A percentile compares a stretch with the other conserved stretches of the same genome.
Evolutionary conservation across 163 green algal species (phyloP).

Genomic region (Trebouxiophyceae sp.): DNA sequence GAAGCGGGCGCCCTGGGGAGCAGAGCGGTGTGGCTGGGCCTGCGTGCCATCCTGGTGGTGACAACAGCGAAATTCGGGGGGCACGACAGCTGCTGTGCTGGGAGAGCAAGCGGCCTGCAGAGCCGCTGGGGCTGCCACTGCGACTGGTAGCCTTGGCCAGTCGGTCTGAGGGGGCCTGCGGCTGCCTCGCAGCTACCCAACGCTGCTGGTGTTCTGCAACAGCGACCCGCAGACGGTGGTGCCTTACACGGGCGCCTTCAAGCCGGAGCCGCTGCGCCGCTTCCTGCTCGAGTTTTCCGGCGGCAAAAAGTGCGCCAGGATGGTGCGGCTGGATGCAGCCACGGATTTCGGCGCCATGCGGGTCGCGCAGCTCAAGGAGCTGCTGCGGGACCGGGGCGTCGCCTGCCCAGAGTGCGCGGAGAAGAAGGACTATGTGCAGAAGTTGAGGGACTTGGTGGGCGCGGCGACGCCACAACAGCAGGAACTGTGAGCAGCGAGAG

Average conservation of each 20-base stretch:
- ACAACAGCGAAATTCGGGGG: too few relatives aligned
- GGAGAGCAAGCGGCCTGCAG: neutral
- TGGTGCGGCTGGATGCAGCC: constrained; percentile 25
- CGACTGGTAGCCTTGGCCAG: too few relatives aligned
- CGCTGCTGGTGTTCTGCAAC: constrained; percentile 67
- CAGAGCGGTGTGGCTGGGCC: too few relatives aligned
- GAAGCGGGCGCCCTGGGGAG: too few relatives aligned
- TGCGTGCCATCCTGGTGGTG: too few relatives aligned
- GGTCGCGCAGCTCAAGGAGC: constrained; percentile 60
- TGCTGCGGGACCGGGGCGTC: constrained; percentile 47
- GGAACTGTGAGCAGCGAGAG: too few relatives aligned
- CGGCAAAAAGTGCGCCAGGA: constrained; percentile 37
- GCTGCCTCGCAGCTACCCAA: constrained; percentile 25
- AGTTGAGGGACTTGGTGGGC: constrained; percentile 39
- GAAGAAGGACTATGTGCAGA: constrained; percentile 60
- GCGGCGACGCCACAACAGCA: too few relatives aligned
- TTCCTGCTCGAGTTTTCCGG: constrained; percentile 37
- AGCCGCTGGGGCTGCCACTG: too few relatives aligned
- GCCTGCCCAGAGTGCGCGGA: constrained; percentile 65
- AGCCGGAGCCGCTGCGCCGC: constrained; percentile 35
- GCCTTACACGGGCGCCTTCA: constrained; percentile 39
- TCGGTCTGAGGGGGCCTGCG: too few relatives aligned
- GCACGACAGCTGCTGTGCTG: too few relatives aligned
- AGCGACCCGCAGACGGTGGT: constrained; percentile 31
- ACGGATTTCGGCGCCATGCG: constrained; percentile 58